These are phyloP conservation scores for Nigrospora sphaerica DNA, from an alignment of 2,329 filamentous ascomycete genomes.

Conservation along the genomic window DNA sequence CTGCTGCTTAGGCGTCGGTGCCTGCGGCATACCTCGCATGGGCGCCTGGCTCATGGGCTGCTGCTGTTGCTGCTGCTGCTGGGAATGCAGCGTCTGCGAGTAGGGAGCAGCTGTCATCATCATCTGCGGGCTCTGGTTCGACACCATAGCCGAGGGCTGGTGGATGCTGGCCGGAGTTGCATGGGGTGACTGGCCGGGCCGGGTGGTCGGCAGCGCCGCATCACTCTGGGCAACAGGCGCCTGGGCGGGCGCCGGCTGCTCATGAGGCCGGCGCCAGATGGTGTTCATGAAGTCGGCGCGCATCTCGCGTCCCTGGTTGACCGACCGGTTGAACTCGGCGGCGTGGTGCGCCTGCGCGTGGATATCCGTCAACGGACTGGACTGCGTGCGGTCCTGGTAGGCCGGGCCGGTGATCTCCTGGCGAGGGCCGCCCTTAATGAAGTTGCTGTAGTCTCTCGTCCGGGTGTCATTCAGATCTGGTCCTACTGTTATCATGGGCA, in stretches of 20 bases:
- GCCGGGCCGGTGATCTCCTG: conserved; percentile 84
- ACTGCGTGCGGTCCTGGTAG: conserved; percentile 80
- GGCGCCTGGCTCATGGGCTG: conserved; percentile 65
- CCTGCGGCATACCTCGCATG: conserved; percentile 62
- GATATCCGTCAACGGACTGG: conserved; percentile 70
- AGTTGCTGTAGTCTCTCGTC: conserved; percentile 73
- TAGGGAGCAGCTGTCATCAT: conserved; percentile 62
- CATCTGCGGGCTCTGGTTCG: conserved; percentile 58
- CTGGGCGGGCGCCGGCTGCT: conserved; percentile 55
- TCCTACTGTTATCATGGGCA: conserved; percentile 78
- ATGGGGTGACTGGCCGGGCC: conserved; percentile 52
- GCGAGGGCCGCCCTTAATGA: conserved; percentile 69
- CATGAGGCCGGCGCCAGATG: conserved; percentile 77
- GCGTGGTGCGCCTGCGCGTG: conserved; percentile 81
- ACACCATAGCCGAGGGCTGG: conserved; percentile 49
- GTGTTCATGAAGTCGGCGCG: conserved; percentile 74
- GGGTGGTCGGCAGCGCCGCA: conserved; percentile 34
- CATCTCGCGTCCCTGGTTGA: conserved; percentile 73
- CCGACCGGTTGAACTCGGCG: conserved; percentile 80
- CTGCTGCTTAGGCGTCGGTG: conserved; percentile 57
- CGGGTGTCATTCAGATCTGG: conserved; percentile 72
- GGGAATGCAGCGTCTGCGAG: conserved; percentile 63
- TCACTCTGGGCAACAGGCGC: conserved; percentile 33
- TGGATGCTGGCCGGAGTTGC: conserved; percentile 28
- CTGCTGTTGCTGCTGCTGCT: conserved; percentile 64